A percentile compares a stretch with the other conserved stretches of the same genome.
Conservation (phyloP, 2,329 filamentous ascomycete genomes). For the Hymenoscyphus linearis region DNA sequence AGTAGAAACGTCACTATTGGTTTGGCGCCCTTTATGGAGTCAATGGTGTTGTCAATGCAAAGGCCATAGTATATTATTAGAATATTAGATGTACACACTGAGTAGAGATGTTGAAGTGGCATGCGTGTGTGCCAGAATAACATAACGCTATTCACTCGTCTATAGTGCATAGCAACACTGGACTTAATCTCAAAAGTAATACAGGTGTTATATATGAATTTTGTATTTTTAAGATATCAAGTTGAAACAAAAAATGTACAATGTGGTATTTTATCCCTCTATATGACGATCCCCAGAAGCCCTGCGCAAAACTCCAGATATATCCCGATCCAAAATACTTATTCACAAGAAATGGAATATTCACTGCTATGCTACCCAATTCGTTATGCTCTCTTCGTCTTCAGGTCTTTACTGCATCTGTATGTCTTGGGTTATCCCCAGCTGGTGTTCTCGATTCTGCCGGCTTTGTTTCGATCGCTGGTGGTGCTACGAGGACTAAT, state of each 20-base stretch:
- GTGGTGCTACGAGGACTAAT: not conserved
- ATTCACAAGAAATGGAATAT: conserved; percentile 1
- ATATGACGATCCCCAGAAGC: not conserved
- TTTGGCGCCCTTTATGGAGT: no score
- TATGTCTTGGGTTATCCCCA: not conserved
- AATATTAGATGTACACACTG: no score
- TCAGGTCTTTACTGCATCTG: not conserved
- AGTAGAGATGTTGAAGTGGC: no score
- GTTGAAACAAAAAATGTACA: not conserved
- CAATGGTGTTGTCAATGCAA: no score
- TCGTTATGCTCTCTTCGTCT: not conserved
- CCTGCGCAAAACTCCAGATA: not conserved
- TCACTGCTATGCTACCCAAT: not conserved
- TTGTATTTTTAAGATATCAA: not conserved
- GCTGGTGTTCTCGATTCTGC: not conserved
- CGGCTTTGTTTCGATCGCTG: not conserved
- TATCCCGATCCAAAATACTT: not conserved
- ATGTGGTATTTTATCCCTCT: not conserved
- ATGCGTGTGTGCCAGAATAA: no score
- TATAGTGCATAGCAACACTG: no score
- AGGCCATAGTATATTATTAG: no score
- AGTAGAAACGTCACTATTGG: no score
- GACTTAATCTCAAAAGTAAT: no score
- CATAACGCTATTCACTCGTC: no score
- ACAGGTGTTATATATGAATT: not conserved